Evolutionary conservation across 2,329 filamentous ascomycete genomes (phyloP), one percentile per base, ranked within the genome.

Genomic region (Talaromyces funiculosus): DNA sequence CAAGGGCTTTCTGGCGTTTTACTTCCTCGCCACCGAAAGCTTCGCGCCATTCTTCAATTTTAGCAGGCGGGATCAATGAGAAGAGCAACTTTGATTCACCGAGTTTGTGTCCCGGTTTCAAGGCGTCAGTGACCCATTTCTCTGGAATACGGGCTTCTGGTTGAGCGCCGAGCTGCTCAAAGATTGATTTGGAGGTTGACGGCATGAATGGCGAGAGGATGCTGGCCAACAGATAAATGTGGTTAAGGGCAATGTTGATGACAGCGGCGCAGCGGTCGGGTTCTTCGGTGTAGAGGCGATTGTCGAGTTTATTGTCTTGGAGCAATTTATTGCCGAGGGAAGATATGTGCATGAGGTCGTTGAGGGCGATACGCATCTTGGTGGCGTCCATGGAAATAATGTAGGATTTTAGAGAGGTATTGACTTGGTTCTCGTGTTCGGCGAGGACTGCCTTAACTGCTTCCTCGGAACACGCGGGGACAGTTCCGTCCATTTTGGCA

Each of bases 141-240:
- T 88, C 83, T 76, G 65, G 63, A 75, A 69, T 64, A 89, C 87
- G 63, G 92, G 75, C 75, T 53, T 82, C 75, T 69, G 84, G 76
- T 58, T 84, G 72, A 51, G 75, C 76, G 61, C 88, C 84, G 29
- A 97, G 83, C 78, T 97, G 93, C 64, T 84, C 76, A 65, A 90
- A 84, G 67, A 97, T 96, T 33, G 85, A 85, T 62, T 82, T 82
- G 3, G 89, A 82, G 8, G 89, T 92, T n/a, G 83, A 82, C 42
- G 91, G 92, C 81, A 97, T 90, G 77, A 93, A 97, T 0, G 92
- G 92, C 57, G 86, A 85, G 60, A 92, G 84, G 45, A 96, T 78
- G 58, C 85, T 87, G 22, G 92, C 90, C 53, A 96, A 82, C 33
- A 97, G 86, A 70, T 93, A 86, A 58, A 93, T 86, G 65, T 92